A percentile compares a stretch with the other conserved stretches of the same genome.
These are phyloP conservation scores for Penicillium sclerotiorum DNA, from an alignment of 2,329 filamentous ascomycete genomes.

Conservation along the genomic window DNA sequence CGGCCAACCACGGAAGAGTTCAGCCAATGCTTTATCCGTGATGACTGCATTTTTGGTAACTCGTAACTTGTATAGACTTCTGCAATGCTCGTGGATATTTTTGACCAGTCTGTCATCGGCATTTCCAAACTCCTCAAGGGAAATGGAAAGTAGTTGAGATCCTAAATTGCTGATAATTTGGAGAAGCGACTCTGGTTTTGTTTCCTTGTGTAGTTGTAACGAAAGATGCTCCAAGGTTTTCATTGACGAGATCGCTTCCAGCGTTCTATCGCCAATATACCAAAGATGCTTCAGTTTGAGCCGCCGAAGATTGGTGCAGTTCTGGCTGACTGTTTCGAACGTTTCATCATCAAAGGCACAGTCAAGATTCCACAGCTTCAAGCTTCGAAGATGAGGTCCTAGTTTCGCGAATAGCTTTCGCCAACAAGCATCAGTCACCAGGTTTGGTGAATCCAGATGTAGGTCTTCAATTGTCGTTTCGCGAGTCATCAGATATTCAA, in stretches of 20 bases:
- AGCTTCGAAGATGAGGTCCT: constrained; percentile 64
- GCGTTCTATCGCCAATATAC: constrained; percentile 66
- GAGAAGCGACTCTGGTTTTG: constrained; percentile 61
- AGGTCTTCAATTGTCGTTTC: constrained; percentile 70
- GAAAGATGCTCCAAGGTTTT: constrained; percentile 72
- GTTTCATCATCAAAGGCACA: constrained; percentile 75
- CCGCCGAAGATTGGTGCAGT: constrained; percentile 69
- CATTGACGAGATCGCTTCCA: constrained; percentile 66
- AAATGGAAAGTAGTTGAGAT: constrained; percentile 71
- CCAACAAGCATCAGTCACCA: constrained; percentile 79
- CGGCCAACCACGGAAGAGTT: constrained; percentile 74
- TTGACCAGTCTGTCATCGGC: constrained; percentile 71
- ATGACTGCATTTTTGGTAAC: constrained; percentile 75
- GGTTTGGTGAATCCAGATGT: constrained; percentile 80
- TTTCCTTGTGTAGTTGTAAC: constrained; percentile 64
- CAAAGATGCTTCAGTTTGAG: constrained; percentile 84
- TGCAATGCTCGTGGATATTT: constrained; percentile 71
- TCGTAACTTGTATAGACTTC: constrained; percentile 71
- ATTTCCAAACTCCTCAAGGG: constrained; percentile 68
- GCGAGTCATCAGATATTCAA: constrained; percentile 78
- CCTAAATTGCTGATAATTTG: constrained; percentile 66
- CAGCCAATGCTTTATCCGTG: constrained; percentile 72
- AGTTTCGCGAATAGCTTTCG: constrained; percentile 66
- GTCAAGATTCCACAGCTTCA: constrained; percentile 85
- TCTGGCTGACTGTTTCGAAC: constrained; percentile 61